Evolutionary conservation across 495 filamentous ascomycete genomes (phyloP).

Genomic region (Astrothelium macrocarpum): DNA sequence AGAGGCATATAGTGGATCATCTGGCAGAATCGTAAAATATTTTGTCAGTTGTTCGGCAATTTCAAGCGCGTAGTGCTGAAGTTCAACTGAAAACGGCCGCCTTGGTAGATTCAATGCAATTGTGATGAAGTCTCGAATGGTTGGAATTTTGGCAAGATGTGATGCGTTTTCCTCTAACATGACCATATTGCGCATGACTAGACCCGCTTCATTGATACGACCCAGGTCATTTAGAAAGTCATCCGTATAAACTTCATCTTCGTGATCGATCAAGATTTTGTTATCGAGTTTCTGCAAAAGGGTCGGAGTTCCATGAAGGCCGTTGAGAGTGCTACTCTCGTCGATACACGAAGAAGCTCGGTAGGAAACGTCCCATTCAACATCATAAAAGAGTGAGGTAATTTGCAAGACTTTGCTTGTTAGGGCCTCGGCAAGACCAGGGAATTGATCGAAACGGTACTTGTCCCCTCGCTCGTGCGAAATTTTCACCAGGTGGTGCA

Average conservation of each 20-base stretch:
- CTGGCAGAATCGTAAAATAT: slow-evolving; percentile 57
- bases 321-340: slow-evolving; percentile 54
- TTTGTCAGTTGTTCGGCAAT: slow-evolving; percentile 85
- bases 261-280: slow-evolving; percentile 40
- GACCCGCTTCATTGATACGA: slow-evolving; percentile 72
- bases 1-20: slow-evolving; percentile 70
- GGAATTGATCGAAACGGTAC: slow-evolving; percentile 85
- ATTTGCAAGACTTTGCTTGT: slow-evolving; percentile 73
- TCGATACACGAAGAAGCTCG: slow-evolving; percentile 21
- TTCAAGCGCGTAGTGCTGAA: slow-evolving; percentile 86
- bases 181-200: slow-evolving; percentile 89
- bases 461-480: slow-evolving; percentile 91
- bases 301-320: slow-evolving; percentile 65
- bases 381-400: slow-evolving; percentile 63
- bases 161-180: slow-evolving; percentile 79
- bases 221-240: slow-evolving; percentile 58
- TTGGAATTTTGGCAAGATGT: slow-evolving; percentile 62
- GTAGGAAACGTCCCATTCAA: slow-evolving; percentile 73
- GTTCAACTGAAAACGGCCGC: slow-evolving; percentile 63
- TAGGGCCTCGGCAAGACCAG: slow-evolving; percentile 79
- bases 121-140: slow-evolving; percentile 68
- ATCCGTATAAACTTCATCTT: slow-evolving; percentile 65
- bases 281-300: slow-evolving; percentile 54
- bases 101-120: slow-evolving; percentile 71
- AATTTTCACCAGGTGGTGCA: slow-evolving; percentile 90